Conservation (phyloP, 345 rosid genomes). For the Anastatica hierochuntica region DNA sequence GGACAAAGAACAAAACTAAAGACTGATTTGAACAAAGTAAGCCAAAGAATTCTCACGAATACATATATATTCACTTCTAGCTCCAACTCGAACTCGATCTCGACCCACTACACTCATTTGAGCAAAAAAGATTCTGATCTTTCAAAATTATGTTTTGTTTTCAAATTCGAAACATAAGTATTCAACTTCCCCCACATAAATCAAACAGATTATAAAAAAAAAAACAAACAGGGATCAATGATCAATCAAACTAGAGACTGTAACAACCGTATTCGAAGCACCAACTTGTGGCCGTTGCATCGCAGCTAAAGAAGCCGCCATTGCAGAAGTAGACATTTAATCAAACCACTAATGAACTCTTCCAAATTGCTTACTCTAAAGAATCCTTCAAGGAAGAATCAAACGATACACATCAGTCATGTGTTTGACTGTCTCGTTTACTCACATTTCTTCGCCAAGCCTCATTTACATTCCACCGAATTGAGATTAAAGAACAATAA, state of each 20-base stretch:
- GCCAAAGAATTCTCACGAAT: neutral
- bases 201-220: slow-evolving; percentile 5
- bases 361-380: neutral
- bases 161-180: neutral
- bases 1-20: no score
- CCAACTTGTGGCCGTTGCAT: slow-evolving; percentile 63
- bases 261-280: slow-evolving; percentile 54
- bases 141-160: no score
- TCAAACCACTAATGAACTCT: neutral
- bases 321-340: slow-evolving; percentile 25
- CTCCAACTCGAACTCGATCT: neutral
- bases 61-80: neutral
- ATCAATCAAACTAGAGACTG: neutral
- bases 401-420: slow-evolving; percentile 9
- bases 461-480: neutral
- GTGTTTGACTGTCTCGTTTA: neutral
- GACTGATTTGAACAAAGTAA: neutral
- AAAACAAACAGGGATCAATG: neutral
- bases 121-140: slow-evolving; percentile 6
- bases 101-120: neutral
- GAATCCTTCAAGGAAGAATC: neutral
- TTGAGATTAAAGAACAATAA: slow-evolving; percentile 4
- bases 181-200: slow-evolving; percentile 1
- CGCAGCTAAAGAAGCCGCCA: slow-evolving; percentile 74
- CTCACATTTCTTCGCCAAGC: neutral